Evolutionary conservation across 768 basidiomycete genomes (phyloP), one percentile per base, ranked within the genome.

Genomic region (Lyophyllum semitale): DNA sequence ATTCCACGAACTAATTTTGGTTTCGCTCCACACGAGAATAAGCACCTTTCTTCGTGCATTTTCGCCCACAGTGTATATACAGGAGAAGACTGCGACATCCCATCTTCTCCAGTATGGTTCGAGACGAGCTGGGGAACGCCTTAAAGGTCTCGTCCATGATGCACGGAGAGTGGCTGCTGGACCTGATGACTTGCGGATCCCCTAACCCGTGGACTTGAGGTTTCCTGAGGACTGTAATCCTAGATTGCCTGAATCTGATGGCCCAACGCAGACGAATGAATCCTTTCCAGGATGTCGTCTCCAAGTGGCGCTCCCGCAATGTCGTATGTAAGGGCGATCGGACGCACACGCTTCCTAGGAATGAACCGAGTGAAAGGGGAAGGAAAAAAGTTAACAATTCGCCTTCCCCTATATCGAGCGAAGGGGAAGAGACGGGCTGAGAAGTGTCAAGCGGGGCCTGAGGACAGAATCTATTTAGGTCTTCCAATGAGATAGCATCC

Each of bases 1-100:
- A n/a, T 30, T 27, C 35, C 33, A 49, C 48, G 48, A 6, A 49
- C n/a, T 49, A 25, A 49, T 49, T 49, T 49, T 38, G 44, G 46
- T 5, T 18, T 1, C 32, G 3, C 48, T 40, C 37, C 35, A 27
- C 48, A 26, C 33, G 48, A 23, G 48, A 49, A 49, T 17, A 26
- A 2, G 20, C 37, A 26, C 33, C 48, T 38, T 35, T 40, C 15
- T 27, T 37, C n/a, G 11, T 35, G 8, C 23, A 6, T 37, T 38
- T 18, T 23, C 48, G 38, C 17, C 22, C 37, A 37, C 3, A 37
- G 17, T 30, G 6, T 20, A 12, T 9, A 35, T n/a, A 18, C 46
- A 48, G 32, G 32, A 20, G 11, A 11, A 23, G 41, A 42, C 8
- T 42, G 6, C 18, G 1, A 17, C 8, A 23, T 42, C 41, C 23